Evolutionary conservation across 2,329 filamentous ascomycete genomes (phyloP), one percentile per base, ranked within the genome.

Genomic region (Metarhizium album): DNA sequence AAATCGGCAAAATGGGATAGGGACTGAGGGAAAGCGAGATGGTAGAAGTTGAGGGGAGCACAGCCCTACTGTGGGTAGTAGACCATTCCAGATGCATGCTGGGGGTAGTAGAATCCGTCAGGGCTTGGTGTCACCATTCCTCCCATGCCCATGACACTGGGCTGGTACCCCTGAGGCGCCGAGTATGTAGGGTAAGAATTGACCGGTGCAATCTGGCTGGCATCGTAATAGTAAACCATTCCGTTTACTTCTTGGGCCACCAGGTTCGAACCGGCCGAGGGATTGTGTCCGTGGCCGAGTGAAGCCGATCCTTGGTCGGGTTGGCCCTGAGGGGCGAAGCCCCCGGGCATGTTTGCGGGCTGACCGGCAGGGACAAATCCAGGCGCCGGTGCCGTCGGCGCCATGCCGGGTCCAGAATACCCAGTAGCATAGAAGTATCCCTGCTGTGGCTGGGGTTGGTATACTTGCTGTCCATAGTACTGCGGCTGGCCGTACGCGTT

Each of bases 171-270:
- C 52, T 74, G 76, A 38, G 74, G 65, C 6, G 73, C 62, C 50
- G 74, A 70, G 55, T 76, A 78, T 1, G 69, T 52, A 29, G 72
- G 69, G 56, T 78, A 80, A 20, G 65, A 60, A 46, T 70, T 64
- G 55, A 79, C 71, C 1, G 77, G 70, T 24, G 80, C 72, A 46
- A 90, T 71, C 62, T 90, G 84, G n/a, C 83, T 77, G 7, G 87
- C 78, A 62, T 95, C 87, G 60, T 90, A 90, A 65, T 95, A 98
- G 67, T 95, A 97, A 1, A 95, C 90, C 79, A 94, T 97, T 54
- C 93, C 93, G 59, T 95, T 95, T 56, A 84, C 83, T 70, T 97
- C 91, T 66, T 96, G 90, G 0, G 89, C 88, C 46, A 85, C 78
- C 42, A 82, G 65, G 55, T 73, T 78, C 18, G 72, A 61, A 29